Base-by-base conservation (phyloP, 2,329 filamentous ascomycete genomes). In the Coleophoma eucalyptorum region DNA sequence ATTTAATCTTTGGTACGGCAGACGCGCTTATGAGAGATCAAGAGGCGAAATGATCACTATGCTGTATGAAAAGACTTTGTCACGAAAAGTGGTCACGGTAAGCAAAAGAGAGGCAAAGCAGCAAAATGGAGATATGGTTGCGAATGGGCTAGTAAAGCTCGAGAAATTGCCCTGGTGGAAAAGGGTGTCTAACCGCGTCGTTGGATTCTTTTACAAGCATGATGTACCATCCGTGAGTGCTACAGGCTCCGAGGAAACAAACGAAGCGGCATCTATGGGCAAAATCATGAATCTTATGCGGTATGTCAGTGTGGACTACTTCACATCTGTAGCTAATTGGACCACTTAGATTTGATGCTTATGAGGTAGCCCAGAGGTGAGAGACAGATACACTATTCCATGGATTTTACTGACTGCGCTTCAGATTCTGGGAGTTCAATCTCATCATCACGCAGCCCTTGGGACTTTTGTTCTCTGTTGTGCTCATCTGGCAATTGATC, bases 201-300 rank as follows among this genome's bases (percentile, higher is more conserved):
- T 26, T 26, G 26, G 26, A 26, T 5, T 26, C 26, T 26, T 26
- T 26, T 26, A 26, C 5, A 26, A 26, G 26, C 26, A 26, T 26
- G 26, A 26, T 26, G 26, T 26, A 26, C 26, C 26, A 8, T 8
- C 26, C 6, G 26, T 26, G 26, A 26, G 26, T 26, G 26, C 26
- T 26, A 26, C 26, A 26, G 5, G 26, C 4, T 26, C 26, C 26
- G 26, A 62, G 42, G 66, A 66, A 50, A 53, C 52, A 21, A 77
- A 78, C 50, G 72, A 79, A 50, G 80, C 87, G 2, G 90, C 91
- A 0, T 90, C 89, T 0, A 93, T 92, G 69, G 91, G 91, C 7
- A 96, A 96, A 64, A 94, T 96, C 47, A 79, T 96, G 54, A 96
- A 96, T 60, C 70, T 96, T 2, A 88, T 96, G 75, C 84, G 90